Conservation (phyloP, 805 yeast genomes). For the Spencermartinsiella europaea region DNA sequence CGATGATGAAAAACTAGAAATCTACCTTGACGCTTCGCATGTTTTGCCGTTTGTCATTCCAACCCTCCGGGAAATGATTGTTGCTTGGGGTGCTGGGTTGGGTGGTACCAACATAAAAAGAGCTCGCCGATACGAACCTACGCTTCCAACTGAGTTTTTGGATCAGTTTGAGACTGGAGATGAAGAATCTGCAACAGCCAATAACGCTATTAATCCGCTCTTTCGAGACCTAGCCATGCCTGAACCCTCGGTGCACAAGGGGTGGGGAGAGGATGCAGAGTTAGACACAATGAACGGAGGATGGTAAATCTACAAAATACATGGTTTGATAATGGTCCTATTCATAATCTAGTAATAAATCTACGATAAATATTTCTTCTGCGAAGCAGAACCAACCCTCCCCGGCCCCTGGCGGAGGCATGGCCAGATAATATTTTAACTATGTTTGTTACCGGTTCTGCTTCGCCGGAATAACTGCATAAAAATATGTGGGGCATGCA, state of each 20-base stretch:
- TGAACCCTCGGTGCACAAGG: constrained; percentile 23
- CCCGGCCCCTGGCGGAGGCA: too few species aligned
- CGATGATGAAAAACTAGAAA: constrained; percentile 23
- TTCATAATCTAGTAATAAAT: too few species aligned
- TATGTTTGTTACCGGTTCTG: too few species aligned
- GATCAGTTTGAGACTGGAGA: constrained; percentile 60
- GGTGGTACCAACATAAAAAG: constrained; percentile 54
- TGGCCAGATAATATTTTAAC: too few species aligned
- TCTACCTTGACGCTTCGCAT: constrained; percentile 31
- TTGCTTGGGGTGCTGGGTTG: constrained; percentile 70
- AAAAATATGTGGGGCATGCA: too few species aligned
- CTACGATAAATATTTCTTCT: too few species aligned
- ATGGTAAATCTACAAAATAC: constrained; percentile 7
- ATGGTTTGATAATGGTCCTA: too few species aligned
- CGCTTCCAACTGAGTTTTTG: constrained; percentile 60
- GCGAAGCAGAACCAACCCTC: too few species aligned
- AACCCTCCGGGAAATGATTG: constrained; percentile 63
- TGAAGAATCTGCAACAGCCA: constrained; percentile 6
- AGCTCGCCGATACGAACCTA: constrained; percentile 61
- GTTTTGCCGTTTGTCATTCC: constrained; percentile 58
- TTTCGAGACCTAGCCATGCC: constrained; percentile 21
- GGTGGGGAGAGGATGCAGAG: constrained; percentile 25
- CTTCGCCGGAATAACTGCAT: too few species aligned
- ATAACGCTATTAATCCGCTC: constrained; percentile 9
- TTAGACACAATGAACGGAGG: constrained; percentile 18